Percentiles rank a stretch among this genome's conserved stretches.
Conservation (phyloP, 768 basidiomycete genomes). For the Inosperma sp. region DNA sequence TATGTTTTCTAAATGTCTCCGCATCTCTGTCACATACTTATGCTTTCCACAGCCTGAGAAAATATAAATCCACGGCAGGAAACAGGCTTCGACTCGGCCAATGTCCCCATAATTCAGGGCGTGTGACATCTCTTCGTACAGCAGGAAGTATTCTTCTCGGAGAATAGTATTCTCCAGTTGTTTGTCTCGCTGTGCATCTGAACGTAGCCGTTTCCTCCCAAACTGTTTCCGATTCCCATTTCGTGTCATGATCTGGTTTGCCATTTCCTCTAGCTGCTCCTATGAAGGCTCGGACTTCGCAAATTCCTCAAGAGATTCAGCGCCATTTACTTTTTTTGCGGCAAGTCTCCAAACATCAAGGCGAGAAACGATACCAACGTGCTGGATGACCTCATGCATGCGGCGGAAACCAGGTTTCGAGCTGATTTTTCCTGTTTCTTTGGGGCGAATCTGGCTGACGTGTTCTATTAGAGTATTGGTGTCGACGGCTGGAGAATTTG, state of each 20-base stretch:
- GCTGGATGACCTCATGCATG: conserved; percentile 34
- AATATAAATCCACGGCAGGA: conserved; percentile 25
- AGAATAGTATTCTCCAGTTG: conserved; percentile 32
- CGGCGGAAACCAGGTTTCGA: conserved; percentile 15
- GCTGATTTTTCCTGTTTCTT: conserved; percentile 29
- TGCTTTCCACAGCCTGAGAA: conserved; percentile 21
- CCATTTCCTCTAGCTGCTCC: conserved; percentile 23
- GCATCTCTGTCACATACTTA: no score
- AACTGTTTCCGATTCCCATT: conserved; percentile 12
- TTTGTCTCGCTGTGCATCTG: conserved; percentile 21
- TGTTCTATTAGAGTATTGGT: conserved; percentile 22
- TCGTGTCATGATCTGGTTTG: conserved; percentile 18
- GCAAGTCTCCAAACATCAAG: conserved; percentile 32
- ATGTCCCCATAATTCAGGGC: conserved; percentile 33
- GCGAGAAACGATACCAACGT: conserved; percentile 23
- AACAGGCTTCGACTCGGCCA: conserved; percentile 23
- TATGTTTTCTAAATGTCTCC: no score
- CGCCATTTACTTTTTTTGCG: not conserved
- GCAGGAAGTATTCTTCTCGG: conserved; percentile 29
- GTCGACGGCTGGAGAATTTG: conserved; percentile 13
- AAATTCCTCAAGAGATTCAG: conserved; percentile 24
- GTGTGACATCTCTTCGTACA: conserved; percentile 38
- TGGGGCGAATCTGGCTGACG: conserved; percentile 22
- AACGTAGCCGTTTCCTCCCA: not conserved
- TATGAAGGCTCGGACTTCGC: conserved; percentile 27